phyloP scores from a whole-genome alignment of 176 grass and related monocot genomes.

The Eragrostis curvula region DNA sequence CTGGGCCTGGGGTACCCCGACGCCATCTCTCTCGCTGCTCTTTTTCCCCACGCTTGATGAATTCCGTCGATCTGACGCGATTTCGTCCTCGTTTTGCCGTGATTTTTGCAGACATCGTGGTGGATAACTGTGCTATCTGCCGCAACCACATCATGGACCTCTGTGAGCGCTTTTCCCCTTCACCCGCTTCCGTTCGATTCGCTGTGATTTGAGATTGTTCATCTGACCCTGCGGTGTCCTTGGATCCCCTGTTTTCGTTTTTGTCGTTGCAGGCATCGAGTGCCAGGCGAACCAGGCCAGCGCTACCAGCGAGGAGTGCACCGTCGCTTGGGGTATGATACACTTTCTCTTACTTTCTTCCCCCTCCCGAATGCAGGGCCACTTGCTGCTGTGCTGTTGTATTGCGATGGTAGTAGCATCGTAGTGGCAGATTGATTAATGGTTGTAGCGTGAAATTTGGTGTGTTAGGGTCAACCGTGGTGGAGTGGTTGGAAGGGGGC shows the following conservation, averaged over 20 bases:
- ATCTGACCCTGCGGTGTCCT: slow-evolving; percentile 2
- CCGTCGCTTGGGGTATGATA: slow-evolving; percentile 92
- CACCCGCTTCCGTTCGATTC: slow-evolving; percentile 4
- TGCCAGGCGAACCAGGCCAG: slow-evolving; percentile 99
- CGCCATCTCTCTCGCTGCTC: too few relatives aligned
- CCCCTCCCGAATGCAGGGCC: too few relatives aligned
- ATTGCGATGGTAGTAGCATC: background rate
- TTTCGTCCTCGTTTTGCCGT: slow-evolving; percentile 26
- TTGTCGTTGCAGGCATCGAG: slow-evolving; percentile 79
- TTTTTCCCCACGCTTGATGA: background rate
- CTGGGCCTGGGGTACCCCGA: slow-evolving; percentile 90
- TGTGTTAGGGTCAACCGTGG: background rate
- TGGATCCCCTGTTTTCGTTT: background rate
- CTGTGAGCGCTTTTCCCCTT: slow-evolving; percentile 53
- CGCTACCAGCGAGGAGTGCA: slow-evolving; percentile 97
- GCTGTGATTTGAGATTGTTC: slow-evolving; percentile 33
- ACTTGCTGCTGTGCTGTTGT: background rate
- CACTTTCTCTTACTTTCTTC: background rate
- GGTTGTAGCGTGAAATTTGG: background rate
- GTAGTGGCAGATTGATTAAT: background rate
- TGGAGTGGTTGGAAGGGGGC: background rate
- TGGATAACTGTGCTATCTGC: slow-evolving; percentile 99
- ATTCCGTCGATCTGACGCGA: background rate
- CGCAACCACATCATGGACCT: slow-evolving; percentile 99
- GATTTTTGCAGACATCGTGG: slow-evolving; percentile 76